Evolutionary conservation across 1,284 basidiomycete species (phyloP), one percentile per base, ranked within the genome.

Genomic region (Hypsizygus ulmarius): DNA sequence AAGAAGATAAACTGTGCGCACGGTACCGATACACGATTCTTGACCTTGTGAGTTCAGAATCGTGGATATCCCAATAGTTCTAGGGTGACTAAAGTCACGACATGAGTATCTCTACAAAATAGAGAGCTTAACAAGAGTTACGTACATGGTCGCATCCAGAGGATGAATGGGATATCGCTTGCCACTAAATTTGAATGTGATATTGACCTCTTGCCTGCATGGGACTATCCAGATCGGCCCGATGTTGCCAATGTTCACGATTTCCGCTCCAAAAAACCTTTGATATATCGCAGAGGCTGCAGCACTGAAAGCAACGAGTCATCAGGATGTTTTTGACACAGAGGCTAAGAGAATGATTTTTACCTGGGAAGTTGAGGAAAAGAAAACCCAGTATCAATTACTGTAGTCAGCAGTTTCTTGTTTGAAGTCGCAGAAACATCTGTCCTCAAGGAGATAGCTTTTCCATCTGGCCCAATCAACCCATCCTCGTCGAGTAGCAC

Each of bases 371-470:
- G 72, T 60, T 86, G 84, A 14, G 82, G 77, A n/a, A 86, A 64
- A 1, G 80, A 76, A 61, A 84, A 87, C 0, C 85, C 85, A 2
- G 81, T 78, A 58, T 87, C 84, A 44, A 88, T 69, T n/a, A 87
- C 68, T 14, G 75, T 78, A 1, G 76, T 79, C 6, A 77, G 63
- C 56, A 77, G 75, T 14, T 68, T 66, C 29, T 66, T 66, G 45
- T 73, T 69, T 12, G 59, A 52, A 5, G 72, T 67, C 25, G 70
- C 59, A 37, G 70, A 64, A 2, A 82, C 78, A 15, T 62, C 62
- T 1, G 75, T 72, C 6, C 59, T 66, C 37, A 78, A 61, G 5
- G 67, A 55, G 28, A 87, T 78, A 10, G 68, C 54, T 33, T 65
- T 56, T 6, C 73, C 74, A 51, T 78, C 71, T 0, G 77, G 73